Evolutionary conservation across 352 stramenopile species (phyloP).

Genomic region (Phytophthora pseudosyringae): DNA sequence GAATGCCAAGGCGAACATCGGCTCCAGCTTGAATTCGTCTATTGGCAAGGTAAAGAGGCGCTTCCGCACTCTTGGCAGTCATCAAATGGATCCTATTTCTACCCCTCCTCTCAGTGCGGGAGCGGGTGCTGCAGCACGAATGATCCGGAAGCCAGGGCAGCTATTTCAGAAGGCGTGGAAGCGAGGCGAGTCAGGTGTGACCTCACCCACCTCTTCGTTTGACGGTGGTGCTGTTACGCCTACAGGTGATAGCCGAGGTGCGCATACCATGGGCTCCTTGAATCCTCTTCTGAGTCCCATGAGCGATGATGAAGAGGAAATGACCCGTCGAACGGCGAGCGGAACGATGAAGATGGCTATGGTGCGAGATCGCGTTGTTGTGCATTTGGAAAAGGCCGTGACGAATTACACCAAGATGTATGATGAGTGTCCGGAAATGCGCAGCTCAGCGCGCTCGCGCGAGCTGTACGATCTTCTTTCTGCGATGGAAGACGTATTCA

Average conservation of each 20-base stretch:
- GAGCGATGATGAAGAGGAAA: constrained; percentile 29
- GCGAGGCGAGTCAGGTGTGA: constrained; percentile 32
- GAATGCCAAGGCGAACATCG: constrained; percentile 76
- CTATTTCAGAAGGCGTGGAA: constrained; percentile 74
- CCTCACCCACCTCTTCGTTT: constrained; percentile 37
- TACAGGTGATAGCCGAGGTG: constrained; percentile 23
- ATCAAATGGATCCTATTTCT: constrained; percentile 51
- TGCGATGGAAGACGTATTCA: constrained; percentile 71
- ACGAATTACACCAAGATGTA: constrained; percentile 67
- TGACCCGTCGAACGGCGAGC: constrained; percentile 5
- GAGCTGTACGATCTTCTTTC: constrained; percentile 77
- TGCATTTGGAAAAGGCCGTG: constrained; percentile 66
- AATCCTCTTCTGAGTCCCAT: constrained; percentile 32
- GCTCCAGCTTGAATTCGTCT: constrained; percentile 74
- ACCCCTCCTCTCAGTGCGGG: constrained; percentile 33
- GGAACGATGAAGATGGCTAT: constrained; percentile 26
- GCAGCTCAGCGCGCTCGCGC: constrained; percentile 60
- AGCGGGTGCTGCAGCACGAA: constrained; percentile 52
- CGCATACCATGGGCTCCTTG: constrained; percentile 24
- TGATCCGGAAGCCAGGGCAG: constrained; percentile 75
- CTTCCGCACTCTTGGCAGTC: constrained; percentile 64
- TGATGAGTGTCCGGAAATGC: constrained; percentile 67
- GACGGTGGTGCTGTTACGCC: constrained; percentile 33
- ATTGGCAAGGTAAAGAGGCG: constrained; percentile 78
- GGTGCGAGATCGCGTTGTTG: constrained; percentile 59